phyloP scores from a whole-genome alignment of 805 yeast genomes.

The Candida orba region DNA sequence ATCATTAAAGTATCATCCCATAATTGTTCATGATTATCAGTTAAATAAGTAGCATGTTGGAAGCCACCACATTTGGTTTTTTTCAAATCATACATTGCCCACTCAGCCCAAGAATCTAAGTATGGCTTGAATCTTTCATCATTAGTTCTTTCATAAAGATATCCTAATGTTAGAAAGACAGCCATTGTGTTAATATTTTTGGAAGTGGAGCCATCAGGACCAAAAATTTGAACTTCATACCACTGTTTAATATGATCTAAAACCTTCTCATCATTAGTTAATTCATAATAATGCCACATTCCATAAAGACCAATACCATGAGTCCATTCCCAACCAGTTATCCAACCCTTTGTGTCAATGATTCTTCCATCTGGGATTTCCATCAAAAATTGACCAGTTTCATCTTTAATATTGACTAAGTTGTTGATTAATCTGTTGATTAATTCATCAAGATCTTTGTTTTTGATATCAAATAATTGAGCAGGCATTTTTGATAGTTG shows the following conservation, averaged over 20 bases:
- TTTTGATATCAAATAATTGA: slow-evolving; percentile 4
- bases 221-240: slow-evolving; percentile 11
- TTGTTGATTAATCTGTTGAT: slow-evolving; percentile 8
- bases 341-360: slow-evolving; percentile 13
- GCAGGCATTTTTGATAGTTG: slow-evolving; percentile 6
- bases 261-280: slow-evolving; percentile 2
- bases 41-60: slow-evolving; percentile 10
- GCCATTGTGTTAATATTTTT: slow-evolving; percentile 11
- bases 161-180: slow-evolving; percentile 8
- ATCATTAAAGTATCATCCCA: slow-evolving; percentile 13
- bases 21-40: slow-evolving; percentile 9
- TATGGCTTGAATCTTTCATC: slow-evolving; percentile 7
- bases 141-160: slow-evolving; percentile 4
- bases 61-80: slow-evolving; percentile 11
- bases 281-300: slow-evolving; percentile 11
- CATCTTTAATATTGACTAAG: slow-evolving; percentile 8
- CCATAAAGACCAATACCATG: slow-evolving; percentile 13
- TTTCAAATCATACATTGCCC: slow-evolving; percentile 10
- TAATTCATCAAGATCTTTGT: slow-evolving; percentile 5
- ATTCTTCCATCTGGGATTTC: slow-evolving; percentile 11
- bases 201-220: slow-evolving; percentile 11
- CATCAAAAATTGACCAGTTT: slow-evolving; percentile 10
- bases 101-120: slow-evolving; percentile 11
- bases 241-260: slow-evolving; percentile 6
- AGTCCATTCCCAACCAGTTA: slow-evolving; percentile 15